A percentile compares a stretch with the other conserved stretches of the same genome.
Evolutionary conservation across 2,329 filamentous ascomycete species (phyloP).

Genomic region (Colletotrichum noveboracense): DNA sequence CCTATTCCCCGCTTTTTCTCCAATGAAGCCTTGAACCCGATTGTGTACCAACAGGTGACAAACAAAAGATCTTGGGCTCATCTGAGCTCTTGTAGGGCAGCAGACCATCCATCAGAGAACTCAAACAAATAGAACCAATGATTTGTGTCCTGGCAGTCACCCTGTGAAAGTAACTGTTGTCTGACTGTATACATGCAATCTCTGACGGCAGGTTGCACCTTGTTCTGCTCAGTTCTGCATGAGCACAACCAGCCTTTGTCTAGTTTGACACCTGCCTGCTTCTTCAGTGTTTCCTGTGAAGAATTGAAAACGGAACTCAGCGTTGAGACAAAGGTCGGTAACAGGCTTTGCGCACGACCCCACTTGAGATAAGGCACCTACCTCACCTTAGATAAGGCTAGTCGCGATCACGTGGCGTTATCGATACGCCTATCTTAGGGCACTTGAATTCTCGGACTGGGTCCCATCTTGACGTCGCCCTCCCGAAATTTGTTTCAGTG

Average conservation of each 20-base stretch:
- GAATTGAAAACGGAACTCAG: neutral
- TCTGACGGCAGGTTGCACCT: neutral
- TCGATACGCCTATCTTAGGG: slow-evolving; percentile 5
- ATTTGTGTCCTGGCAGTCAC: no score
- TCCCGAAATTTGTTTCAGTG: slow-evolving; percentile 5
- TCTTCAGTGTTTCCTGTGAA: neutral
- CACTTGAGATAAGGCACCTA: neutral
- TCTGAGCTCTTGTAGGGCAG: neutral
- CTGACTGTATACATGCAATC: neutral
- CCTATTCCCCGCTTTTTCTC: neutral
- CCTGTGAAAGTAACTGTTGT: neutral
- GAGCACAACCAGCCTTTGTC: neutral
- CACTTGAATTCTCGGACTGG: neutral
- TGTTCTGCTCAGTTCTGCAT: neutral
- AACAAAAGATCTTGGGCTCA: neutral
- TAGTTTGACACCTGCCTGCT: neutral
- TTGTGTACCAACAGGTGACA: neutral
- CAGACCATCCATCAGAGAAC: no score
- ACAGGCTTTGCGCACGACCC: neutral
- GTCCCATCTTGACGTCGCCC: neutral
- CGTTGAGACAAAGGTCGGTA: neutral
- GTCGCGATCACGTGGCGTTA: neutral
- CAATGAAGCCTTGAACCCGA: neutral
- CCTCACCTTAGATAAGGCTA: neutral
- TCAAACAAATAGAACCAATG: no score